Base-by-base conservation (phyloP, 1,139 yeast genomes). In the Zhuliangozyma parablackwelliae region DNA sequence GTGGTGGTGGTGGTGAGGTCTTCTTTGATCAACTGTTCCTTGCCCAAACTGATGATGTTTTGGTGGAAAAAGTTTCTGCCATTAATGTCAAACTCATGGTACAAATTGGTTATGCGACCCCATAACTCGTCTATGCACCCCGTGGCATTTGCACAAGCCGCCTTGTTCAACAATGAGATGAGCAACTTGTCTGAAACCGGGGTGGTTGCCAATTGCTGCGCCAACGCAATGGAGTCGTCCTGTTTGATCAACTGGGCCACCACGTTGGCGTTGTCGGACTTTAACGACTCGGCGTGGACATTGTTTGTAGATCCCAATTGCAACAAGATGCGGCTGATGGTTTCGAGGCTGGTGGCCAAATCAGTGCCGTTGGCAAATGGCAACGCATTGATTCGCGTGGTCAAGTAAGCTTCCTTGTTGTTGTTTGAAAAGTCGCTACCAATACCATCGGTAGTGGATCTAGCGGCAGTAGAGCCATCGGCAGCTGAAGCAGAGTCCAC, bases 41-140 rank as follows among this genome's bases (percentile, higher is more conserved):
- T 80, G 2, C 96, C 96, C 39, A 84, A 69, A 24, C 82, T 76
- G 38, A 89, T 81, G 26, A 89, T 78, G 50, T 82, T 82, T 47
- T 87, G 87, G 56, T 90, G 97, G 51, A 90, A 76, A 49, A 89
- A 82, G 54, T 85, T 89, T 46, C 97, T 72, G 21, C 88, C 87
- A 41, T 85, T 81, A 34, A 90, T 79, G 53, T 89, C 96, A 7
- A 78, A 63, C 1, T 80, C 69, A 51, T 88, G 96, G 35, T 46
- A 58, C 33, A 69, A 55, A 10, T 35, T 26, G 20, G 27, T 20
- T 30, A 63, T 48, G 26, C 51, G 47, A 2, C 45, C 48, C 35
- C 86, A 63, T 28, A 87, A 57, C 12, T 57, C 59, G 46, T 76
- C 81, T 38, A 87, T 76, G 50, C 90, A 82, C 9, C 64, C 59